These are phyloP conservation scores for Cytospora piceae DNA, from an alignment of 2,329 filamentous ascomycete species.

Conservation along the genomic window DNA sequence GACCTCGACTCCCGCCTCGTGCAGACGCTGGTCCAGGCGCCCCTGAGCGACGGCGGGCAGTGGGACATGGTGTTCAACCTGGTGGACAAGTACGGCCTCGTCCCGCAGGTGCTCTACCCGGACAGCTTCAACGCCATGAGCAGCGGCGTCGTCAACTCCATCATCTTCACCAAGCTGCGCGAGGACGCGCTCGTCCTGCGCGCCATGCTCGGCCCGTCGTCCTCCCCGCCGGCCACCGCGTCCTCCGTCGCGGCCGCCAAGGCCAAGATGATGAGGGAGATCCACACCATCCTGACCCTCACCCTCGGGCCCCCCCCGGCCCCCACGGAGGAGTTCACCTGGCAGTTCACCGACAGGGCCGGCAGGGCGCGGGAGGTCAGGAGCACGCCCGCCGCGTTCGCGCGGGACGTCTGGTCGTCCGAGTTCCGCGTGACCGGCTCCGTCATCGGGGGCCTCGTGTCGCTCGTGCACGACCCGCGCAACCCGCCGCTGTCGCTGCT, in stretches of 20 bases:
- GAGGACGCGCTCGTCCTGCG: constrained; percentile 78
- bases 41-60: constrained; percentile 81
- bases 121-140: constrained; percentile 79
- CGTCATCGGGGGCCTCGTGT: constrained; percentile 72
- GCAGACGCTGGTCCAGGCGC: constrained; percentile 67
- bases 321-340: constrained; percentile 71
- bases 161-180: constrained; percentile 84
- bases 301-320: constrained; percentile 79
- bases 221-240: constrained; percentile 40
- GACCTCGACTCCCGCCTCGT: constrained; percentile 75
- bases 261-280: constrained; percentile 75
- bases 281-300: constrained; percentile 80
- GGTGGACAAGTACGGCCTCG: constrained; percentile 85
- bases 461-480: constrained; percentile 83
- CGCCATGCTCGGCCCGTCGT: constrained; percentile 48
- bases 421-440: constrained; percentile 61
- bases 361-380: constrained; percentile 65
- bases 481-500: constrained; percentile 73
- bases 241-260: constrained; percentile 58
- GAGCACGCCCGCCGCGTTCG: constrained; percentile 72
- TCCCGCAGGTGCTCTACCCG: constrained; percentile 80
- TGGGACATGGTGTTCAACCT: constrained; percentile 93
- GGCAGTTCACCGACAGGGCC: constrained; percentile 76
- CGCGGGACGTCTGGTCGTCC: constrained; percentile 66
- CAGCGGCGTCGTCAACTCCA: constrained; percentile 68